Evolutionary conservation across 2,329 filamentous ascomycete species (phyloP).

Genomic region (Thelonectria discophora): DNA sequence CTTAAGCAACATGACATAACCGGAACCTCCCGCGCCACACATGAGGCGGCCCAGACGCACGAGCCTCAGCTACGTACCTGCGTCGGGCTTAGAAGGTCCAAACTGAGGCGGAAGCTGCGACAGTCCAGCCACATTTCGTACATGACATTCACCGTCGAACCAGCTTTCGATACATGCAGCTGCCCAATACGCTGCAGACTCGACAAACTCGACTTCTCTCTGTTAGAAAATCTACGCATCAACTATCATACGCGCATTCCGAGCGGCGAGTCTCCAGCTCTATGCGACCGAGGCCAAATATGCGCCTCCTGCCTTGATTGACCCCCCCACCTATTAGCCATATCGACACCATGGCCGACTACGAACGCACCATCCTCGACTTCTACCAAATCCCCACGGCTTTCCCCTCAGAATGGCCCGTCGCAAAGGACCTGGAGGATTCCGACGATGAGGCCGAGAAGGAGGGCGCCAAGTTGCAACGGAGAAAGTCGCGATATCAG

Average conservation of each 20-base stretch:
- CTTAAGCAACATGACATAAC: neutral
- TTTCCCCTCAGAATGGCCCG: constrained; percentile 86
- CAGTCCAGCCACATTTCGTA: constrained; percentile 20
- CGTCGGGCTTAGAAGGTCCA: constrained; percentile 10
- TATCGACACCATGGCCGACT: constrained; percentile 67
- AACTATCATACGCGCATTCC: neutral
- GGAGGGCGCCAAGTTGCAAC: constrained; percentile 56
- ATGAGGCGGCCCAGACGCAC: neutral
- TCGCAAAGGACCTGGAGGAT: constrained; percentile 76
- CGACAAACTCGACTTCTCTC: neutral
- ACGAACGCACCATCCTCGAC: constrained; percentile 80
- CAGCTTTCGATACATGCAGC: constrained; percentile 9
- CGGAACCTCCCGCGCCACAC: constrained; percentile 5
- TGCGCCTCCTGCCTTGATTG: constrained; percentile 27
- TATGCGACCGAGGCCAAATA: constrained; percentile 12
- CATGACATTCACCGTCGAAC: constrained; percentile 8
- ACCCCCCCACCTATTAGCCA: constrained; percentile 28
- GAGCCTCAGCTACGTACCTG: constrained; percentile 17
- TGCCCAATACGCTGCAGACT: neutral
- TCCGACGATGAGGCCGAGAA: constrained; percentile 69
- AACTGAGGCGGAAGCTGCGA: neutral
- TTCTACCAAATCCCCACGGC: constrained; percentile 87
- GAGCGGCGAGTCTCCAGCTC: neutral
- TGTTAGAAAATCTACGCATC: neutral
- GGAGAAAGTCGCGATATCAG: constrained; percentile 82